These are phyloP conservation scores for Neopestalotiopsis sp. DNA, from an alignment of 2,329 filamentous ascomycete species.

Conservation along the genomic window DNA sequence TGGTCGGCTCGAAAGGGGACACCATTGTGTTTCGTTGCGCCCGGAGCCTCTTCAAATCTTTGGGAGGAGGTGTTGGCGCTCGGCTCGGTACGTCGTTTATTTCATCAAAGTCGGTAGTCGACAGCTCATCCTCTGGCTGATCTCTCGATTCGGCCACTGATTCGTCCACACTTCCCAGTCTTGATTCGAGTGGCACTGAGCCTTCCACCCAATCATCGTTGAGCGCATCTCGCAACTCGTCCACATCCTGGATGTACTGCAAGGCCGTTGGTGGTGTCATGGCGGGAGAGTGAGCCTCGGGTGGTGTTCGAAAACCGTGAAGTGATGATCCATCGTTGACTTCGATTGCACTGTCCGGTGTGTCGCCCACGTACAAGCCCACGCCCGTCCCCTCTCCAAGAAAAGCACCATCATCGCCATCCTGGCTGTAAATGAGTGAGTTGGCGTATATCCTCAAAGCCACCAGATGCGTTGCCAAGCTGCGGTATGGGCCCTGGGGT, in stretches of 20 bases:
- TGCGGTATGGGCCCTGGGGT: slow-evolving; percentile 70
- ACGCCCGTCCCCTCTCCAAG: slow-evolving; percentile 31
- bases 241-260: slow-evolving; percentile 31
- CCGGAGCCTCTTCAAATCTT: slow-evolving; percentile 35
- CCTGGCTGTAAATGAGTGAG: slow-evolving; percentile 26
- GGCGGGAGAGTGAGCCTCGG: slow-evolving; percentile 16
- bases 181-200: not conserved
- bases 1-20: slow-evolving; percentile 28
- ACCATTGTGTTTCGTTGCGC: slow-evolving; percentile 29
- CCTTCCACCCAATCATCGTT: slow-evolving; percentile 10
- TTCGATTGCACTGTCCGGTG: slow-evolving; percentile 47
- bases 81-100: slow-evolving; percentile 29
- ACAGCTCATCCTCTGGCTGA: not conserved
- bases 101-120: not conserved
- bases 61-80: slow-evolving; percentile 38
- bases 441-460: slow-evolving; percentile 69
- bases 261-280: slow-evolving; percentile 20
- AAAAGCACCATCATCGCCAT: slow-evolving; percentile 27
- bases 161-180: not conserved
- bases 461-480: slow-evolving; percentile 71
- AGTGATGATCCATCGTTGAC: slow-evolving; percentile 35
- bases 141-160: not conserved
- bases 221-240: slow-evolving; percentile 31
- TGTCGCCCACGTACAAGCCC: slow-evolving; percentile 39
- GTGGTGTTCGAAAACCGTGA: slow-evolving; percentile 23